phyloP scores from a whole-genome alignment of 2,329 filamentous ascomycete genomes.

The Colletotrichum sp. region DNA sequence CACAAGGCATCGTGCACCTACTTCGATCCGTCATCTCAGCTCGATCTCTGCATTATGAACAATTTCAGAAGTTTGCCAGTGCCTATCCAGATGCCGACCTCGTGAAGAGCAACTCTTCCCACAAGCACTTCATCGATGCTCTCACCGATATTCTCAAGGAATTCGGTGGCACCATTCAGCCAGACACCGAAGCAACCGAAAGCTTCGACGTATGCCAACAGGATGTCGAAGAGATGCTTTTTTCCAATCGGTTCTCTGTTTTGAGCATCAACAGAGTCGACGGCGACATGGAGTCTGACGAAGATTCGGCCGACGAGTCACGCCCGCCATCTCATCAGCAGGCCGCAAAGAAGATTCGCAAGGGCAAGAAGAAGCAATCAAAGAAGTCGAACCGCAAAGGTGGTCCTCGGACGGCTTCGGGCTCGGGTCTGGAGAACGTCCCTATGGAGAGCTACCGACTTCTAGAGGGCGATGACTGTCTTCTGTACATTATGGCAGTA shows the following conservation, averaged over 20 bases:
- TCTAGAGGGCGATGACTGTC: slow-evolving; percentile 40
- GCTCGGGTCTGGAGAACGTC: slow-evolving; percentile 31
- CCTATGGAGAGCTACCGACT: slow-evolving; percentile 50
- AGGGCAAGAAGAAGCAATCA: not conserved
- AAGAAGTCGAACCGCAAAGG: slow-evolving; percentile 14
- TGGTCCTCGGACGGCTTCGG: slow-evolving; percentile 8
- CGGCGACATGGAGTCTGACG: not conserved
- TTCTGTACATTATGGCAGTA: slow-evolving; percentile 34
- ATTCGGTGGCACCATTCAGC: slow-evolving; percentile 36
- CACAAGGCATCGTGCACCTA: slow-evolving; percentile 36
- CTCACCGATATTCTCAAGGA: slow-evolving; percentile 39
- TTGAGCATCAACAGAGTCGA: not conserved
- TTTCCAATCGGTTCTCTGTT: not conserved
- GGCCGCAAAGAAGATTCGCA: slow-evolving; percentile 16
- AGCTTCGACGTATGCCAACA: not conserved
- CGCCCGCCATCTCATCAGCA: not conserved
- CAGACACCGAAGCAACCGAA: not conserved
- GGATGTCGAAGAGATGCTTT: not conserved
- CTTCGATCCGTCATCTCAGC: slow-evolving; percentile 44
- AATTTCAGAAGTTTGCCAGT: slow-evolving; percentile 37
- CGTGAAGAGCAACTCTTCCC: slow-evolving; percentile 40
- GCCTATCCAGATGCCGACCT: slow-evolving; percentile 38
- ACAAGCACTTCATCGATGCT: slow-evolving; percentile 48
- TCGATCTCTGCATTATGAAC: slow-evolving; percentile 28
- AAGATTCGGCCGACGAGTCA: not conserved